Evolutionary conservation across 1,139 yeast genomes (phyloP), one percentile per base, ranked within the genome.

Genomic region (Saccharomyces hybrid): DNA sequence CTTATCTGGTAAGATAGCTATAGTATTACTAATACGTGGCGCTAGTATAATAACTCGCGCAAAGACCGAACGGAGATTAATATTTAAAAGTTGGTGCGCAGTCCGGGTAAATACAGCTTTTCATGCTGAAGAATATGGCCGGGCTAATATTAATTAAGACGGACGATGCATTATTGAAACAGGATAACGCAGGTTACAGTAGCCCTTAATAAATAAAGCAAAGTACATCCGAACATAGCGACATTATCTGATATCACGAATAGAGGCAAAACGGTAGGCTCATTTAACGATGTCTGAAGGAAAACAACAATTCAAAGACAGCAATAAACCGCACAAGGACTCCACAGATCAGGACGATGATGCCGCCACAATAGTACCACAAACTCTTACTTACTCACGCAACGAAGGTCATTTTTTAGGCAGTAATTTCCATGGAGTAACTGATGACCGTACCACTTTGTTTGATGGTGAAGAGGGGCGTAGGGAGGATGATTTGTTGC

Each of bases 321-420:
- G 11, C 16, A 26, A 46, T n/a, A 46, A 46, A 26, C 16, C 13
- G 11, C 31, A 4, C 48, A 46, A 13, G 20, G 4, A 11, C 25
- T 6, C 48, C 25, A 27, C 28, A 14, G 53, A 44, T 50, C 5
- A 23, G 11, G 51, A 48, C 27, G 54, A 54, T 34, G 51, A 49
- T 23, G 41, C 44, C 9, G 50, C 51, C 6, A 50, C 55, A 1
- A 11, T 46, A 5, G 50, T 52, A n/a, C 52, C 54, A 4, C 57
- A 57, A 5, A 48, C 55, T 44, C 26, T 57, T 34, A 50, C 56
- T 1, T 59, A 57, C 41, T 56, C 57, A 2, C 48, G 57, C 11
- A 50, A 50, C 20, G 41, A 52, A 46, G 55, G 54, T 6, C 27
- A 53, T 5, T 48, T 58, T 23, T 8, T 6, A 14, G 14, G 9